Conservation (phyloP, 2,329 filamentous ascomycete genomes). For the Chaetomiaceae sp. region DNA sequence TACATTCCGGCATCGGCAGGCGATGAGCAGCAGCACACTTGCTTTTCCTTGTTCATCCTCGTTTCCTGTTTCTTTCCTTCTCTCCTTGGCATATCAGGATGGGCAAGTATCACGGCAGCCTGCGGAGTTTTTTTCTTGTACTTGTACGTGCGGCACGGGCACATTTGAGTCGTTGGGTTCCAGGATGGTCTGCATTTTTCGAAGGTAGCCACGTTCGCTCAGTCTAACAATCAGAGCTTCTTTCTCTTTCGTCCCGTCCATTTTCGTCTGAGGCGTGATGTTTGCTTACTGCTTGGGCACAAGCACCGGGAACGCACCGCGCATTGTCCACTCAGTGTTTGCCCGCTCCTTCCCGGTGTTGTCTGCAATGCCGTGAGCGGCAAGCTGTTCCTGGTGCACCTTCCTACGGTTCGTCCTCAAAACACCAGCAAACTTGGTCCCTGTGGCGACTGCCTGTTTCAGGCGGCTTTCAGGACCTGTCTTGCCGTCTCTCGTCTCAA, state of each 20-base stretch:
- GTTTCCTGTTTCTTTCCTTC: slow-evolving; percentile 11
- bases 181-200: slow-evolving; percentile 20
- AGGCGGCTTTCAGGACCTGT: no score
- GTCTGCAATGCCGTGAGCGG: not conserved
- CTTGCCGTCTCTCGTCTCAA: no score
- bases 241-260: not conserved
- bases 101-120: slow-evolving; percentile 15
- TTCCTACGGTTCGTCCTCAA: not conserved
- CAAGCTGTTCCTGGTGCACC: not conserved
- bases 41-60: slow-evolving; percentile 16
- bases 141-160: slow-evolving; percentile 22
- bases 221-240: slow-evolving; percentile 7
- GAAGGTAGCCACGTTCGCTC: slow-evolving; percentile 11
- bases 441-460: no score
- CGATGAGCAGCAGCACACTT: slow-evolving; percentile 10
- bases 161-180: slow-evolving; percentile 17
- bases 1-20: not conserved
- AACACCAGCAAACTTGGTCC: not conserved
- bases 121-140: slow-evolving; percentile 22
- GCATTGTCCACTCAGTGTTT: not conserved
- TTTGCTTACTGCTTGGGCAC: no score
- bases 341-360: not conserved
- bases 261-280: no score
- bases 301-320: no score
- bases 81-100: slow-evolving; percentile 16